Evolutionary conservation across 768 basidiomycete species (phyloP).

Genomic region (Kwoniella sp.): DNA sequence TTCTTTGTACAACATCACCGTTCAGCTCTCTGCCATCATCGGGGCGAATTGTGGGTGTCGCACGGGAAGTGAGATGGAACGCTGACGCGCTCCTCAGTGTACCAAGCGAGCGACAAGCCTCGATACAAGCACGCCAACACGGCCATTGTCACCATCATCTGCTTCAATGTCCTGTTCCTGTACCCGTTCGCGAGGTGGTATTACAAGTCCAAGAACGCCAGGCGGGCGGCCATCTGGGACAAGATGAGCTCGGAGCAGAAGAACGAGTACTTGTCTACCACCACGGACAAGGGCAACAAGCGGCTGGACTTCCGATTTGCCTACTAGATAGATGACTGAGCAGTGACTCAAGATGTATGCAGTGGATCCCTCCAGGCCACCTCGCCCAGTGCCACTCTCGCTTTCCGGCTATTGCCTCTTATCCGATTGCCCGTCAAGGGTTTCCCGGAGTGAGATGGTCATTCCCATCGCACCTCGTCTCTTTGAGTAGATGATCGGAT

Average conservation of each 20-base stretch:
- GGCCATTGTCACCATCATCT: constrained; percentile 43
- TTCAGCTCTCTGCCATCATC: constrained; percentile 44
- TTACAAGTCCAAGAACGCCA: constrained; percentile 40
- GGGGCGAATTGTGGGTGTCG: constrained; percentile 30
- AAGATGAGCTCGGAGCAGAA: constrained; percentile 39
- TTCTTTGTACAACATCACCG: constrained; percentile 48
- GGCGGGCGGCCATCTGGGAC: constrained; percentile 42
- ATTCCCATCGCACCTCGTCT: no score
- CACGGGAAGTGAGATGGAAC: background rate
- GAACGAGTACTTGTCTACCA: constrained; percentile 43
- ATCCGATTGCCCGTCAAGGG: no score
- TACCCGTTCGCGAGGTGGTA: constrained; percentile 44
- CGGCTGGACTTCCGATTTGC: constrained; percentile 17
- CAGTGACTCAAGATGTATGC: no score
- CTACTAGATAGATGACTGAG: constrained; percentile 1
- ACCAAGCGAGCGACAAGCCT: constrained; percentile 15
- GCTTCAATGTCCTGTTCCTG: constrained; percentile 44
- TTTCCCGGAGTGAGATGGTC: no score
- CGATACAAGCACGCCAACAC: constrained; percentile 41
- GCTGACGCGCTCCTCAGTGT: background rate
- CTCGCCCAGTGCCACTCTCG: no score
- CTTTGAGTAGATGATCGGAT: no score
- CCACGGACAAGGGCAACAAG: constrained; percentile 46
- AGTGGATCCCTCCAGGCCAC: no score
- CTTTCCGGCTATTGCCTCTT: no score